Conservation (phyloP, 2,329 filamentous ascomycete species). For the Teratosphaeria pseudoeucalypti region DNA sequence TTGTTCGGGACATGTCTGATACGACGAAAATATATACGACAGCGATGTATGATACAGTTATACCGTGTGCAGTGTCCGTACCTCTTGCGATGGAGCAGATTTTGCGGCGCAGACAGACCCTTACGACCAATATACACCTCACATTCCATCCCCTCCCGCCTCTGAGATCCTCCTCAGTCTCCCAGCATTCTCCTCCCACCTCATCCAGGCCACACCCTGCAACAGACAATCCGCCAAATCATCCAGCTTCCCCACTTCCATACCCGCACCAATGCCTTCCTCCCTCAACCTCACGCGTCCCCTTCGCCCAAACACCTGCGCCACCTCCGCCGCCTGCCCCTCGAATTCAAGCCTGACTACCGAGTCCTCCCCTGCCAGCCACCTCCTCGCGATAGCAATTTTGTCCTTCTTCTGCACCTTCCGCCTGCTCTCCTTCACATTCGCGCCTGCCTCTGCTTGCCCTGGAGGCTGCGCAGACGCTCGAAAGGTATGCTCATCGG, state of each 20-base stretch:
- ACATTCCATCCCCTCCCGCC: neutral
- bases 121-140: neutral
- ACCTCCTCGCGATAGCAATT: constrained; percentile 50
- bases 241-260: constrained; percentile 52
- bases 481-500: neutral
- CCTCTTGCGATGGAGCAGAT: too few species aligned
- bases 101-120: neutral
- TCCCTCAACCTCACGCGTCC: constrained; percentile 10
- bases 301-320: constrained; percentile 22
- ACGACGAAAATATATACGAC: neutral
- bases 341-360: constrained; percentile 20
- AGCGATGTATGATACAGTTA: neutral
- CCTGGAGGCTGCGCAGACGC: neutral
- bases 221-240: constrained; percentile 72
- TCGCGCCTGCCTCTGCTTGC: neutral
- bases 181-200: constrained; percentile 55
- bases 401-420: constrained; percentile 48
- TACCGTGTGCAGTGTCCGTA: neutral
- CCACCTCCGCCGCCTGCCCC: constrained; percentile 27
- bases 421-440: neutral
- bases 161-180: neutral
- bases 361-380: constrained; percentile 31
- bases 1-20: neutral
- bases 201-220: constrained; percentile 66
- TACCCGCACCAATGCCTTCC: neutral